Conservation (phyloP, 2,329 filamentous ascomycete genomes). For the Dendryphion nanum region DNA sequence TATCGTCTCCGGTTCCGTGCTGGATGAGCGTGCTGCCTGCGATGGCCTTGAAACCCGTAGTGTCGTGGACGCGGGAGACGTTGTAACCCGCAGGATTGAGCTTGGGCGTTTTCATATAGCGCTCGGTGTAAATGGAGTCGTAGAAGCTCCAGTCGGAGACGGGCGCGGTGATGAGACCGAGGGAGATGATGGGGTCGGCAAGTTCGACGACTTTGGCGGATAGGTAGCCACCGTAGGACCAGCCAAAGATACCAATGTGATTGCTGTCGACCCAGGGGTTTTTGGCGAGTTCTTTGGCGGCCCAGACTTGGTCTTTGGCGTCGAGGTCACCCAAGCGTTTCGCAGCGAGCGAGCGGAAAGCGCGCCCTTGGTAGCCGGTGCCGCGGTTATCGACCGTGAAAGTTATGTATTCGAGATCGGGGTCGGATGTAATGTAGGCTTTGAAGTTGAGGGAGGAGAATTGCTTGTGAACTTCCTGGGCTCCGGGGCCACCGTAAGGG, state of each 20-base stretch:
- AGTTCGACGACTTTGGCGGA: conserved; percentile 65
- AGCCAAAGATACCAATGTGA: conserved; percentile 67
- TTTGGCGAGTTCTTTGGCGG: conserved; percentile 56
- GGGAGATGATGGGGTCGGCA: conserved; percentile 59
- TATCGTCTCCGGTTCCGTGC: conserved; percentile 69
- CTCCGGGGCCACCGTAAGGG: conserved; percentile 66
- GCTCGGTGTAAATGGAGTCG: conserved; percentile 69
- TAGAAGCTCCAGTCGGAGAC: conserved; percentile 71
- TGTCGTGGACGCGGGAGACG: conserved; percentile 57
- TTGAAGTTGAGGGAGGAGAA: conserved; percentile 59
- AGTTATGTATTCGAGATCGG: conserved; percentile 66
- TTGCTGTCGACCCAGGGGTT: conserved; percentile 56
- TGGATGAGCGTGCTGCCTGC: conserved; percentile 61
- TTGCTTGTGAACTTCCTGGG: conserved; percentile 59
- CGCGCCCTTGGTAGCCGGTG: conserved; percentile 63
- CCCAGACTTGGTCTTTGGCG: conserved; percentile 66
- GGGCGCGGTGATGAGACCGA: conserved; percentile 64
- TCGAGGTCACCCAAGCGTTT: conserved; percentile 63
- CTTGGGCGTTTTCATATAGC: conserved; percentile 66
- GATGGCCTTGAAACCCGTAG: conserved; percentile 61
- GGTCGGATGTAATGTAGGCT: conserved; percentile 65
- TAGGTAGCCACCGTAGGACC: conserved; percentile 68
- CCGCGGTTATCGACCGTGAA: conserved; percentile 68
- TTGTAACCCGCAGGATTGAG: conserved; percentile 61
- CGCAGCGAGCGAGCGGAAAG: conserved; percentile 59